Conservation (phyloP, 305 asterid species). For the Fraxinus sp. region DNA sequence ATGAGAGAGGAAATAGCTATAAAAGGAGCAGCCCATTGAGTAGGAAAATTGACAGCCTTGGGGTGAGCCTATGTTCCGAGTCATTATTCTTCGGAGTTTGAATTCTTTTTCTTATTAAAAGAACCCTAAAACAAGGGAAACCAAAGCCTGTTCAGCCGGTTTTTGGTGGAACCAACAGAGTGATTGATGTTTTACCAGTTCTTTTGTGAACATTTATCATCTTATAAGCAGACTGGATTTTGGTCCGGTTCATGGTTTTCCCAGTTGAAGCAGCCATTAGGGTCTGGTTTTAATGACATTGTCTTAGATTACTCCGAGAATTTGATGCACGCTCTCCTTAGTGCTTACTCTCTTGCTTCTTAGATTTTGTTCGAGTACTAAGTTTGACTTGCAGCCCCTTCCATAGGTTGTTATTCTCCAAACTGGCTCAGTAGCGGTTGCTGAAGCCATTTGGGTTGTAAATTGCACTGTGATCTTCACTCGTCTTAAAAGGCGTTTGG, state of each 20-base stretch:
- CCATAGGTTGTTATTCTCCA: neutral
- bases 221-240: neutral
- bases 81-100: neutral
- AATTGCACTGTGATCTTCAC: neutral
- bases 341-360: neutral
- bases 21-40: neutral
- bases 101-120: neutral
- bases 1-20: neutral
- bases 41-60: neutral
- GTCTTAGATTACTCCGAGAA: neutral
- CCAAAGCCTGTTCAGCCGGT: neutral
- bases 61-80: neutral
- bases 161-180: neutral
- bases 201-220: neutral
- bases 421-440: neutral
- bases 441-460: neutral
- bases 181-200: neutral
- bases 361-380: neutral
- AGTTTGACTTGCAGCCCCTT: neutral
- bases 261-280: neutral
- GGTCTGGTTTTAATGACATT: neutral
- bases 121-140: neutral
- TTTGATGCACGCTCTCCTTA: neutral
- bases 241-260: neutral
- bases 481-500: neutral